Percentiles rank a stretch among this genome's conserved stretches.
These are phyloP conservation scores for Typha latifolia DNA, from an alignment of 176 grass and related monocot genomes.

Conservation along the genomic window DNA sequence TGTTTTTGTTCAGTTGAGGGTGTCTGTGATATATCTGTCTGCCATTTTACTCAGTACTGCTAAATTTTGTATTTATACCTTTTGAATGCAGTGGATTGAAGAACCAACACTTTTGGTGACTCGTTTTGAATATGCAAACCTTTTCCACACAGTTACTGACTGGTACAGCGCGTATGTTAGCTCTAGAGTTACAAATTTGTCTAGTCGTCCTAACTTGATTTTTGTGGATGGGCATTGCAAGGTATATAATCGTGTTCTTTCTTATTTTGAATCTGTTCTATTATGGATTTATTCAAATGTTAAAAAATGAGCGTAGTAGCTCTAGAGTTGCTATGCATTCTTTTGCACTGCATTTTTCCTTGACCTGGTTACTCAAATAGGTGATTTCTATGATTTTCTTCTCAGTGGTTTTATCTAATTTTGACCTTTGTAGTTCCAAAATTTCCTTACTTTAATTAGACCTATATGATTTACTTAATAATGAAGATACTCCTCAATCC, in stretches of 20 bases:
- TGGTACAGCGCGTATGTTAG: constrained; percentile 99
- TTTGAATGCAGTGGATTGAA: constrained; percentile 72
- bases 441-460: too few relatives aligned
- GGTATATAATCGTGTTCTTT: constrained; percentile 36
- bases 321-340: too few relatives aligned
- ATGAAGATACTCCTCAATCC: too few relatives aligned
- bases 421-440: too few relatives aligned
- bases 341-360: too few relatives aligned
- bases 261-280: constrained; percentile 4
- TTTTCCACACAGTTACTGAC: constrained; percentile 98
- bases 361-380: too few relatives aligned
- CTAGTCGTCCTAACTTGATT: constrained; percentile 61
- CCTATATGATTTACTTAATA: too few relatives aligned
- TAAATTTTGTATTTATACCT: constrained; percentile 20
- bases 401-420: too few relatives aligned
- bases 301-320: too few relatives aligned
- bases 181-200: constrained; percentile 61
- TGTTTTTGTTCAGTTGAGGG: background rate
- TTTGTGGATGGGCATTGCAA: constrained; percentile 98
- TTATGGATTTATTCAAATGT: background rate
- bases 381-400: too few relatives aligned
- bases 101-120: constrained; percentile 86
- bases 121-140: constrained; percentile 93
- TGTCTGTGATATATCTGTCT: constrained; percentile 2
- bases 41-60: constrained; percentile 3